Percentiles rank a stretch among this genome's conserved stretches.
These are phyloP conservation scores for Amaranthus tricolor DNA, from an alignment of 179 eudicot species.

Conservation along the genomic window DNA sequence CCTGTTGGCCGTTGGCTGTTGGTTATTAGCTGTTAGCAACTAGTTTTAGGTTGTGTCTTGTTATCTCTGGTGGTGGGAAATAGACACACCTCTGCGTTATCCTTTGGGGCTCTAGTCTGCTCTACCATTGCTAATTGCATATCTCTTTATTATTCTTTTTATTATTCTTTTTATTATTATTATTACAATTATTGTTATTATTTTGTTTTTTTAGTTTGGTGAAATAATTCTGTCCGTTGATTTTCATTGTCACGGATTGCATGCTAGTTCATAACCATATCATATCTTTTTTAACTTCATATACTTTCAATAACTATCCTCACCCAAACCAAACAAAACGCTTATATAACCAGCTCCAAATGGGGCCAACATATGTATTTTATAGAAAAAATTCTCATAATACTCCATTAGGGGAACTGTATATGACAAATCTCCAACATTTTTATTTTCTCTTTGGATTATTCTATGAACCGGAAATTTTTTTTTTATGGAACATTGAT, in stretches of 20 bases:
- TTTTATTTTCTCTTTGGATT: too few species aligned
- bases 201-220: not conserved
- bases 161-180: too few species aligned
- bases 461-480: too few species aligned
- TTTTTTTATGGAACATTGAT: too few species aligned
- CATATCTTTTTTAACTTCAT: not conserved
- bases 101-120: not conserved
- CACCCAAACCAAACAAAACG: not conserved
- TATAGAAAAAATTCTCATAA: too few species aligned
- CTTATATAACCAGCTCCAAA: not conserved
- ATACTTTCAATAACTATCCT: not conserved
- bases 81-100: not conserved
- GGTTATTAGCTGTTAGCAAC: not conserved
- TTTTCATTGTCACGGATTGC: not conserved
- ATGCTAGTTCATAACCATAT: not conserved
- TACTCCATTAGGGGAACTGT: too few species aligned
- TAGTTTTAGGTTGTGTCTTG: not conserved
- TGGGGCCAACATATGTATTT: not conserved
- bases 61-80: not conserved
- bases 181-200: too few species aligned
- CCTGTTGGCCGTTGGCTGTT: too few species aligned
- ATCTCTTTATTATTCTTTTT: not conserved
- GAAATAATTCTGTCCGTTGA: constrained; percentile 10
- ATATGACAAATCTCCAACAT: too few species aligned
- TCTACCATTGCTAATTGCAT: constrained; percentile 11